Evolutionary conservation across 1,284 basidiomycete species (phyloP).

Genomic region (Entoloma clypeatum): DNA sequence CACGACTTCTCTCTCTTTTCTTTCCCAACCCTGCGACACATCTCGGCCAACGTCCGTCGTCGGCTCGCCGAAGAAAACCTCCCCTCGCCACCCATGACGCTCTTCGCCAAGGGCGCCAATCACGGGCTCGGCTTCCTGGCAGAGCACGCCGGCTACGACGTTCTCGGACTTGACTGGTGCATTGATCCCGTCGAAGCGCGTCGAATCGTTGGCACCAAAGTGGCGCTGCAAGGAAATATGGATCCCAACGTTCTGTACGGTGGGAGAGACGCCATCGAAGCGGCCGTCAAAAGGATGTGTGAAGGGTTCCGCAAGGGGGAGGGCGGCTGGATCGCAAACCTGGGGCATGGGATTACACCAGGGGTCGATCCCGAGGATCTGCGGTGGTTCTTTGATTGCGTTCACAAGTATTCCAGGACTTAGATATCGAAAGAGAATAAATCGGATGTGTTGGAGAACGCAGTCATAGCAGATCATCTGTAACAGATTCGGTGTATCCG

Average conservation of each 20-base stretch:
- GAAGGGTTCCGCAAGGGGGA: constrained; percentile 66
- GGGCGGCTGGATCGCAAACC: constrained; percentile 89
- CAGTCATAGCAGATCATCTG: too few relatives aligned
- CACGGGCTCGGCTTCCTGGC: constrained; percentile 56
- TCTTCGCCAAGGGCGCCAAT: constrained; percentile 94
- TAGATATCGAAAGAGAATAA: constrained; percentile 1
- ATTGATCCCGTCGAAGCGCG: constrained; percentile 73
- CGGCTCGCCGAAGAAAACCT: constrained; percentile 54
- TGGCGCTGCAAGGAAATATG: constrained; percentile 92
- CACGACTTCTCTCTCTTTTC: constrained; percentile 81
- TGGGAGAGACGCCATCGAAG: constrained; percentile 84
- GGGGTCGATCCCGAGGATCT: constrained; percentile 91
- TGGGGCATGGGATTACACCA: constrained; percentile 98
- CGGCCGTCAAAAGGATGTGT: constrained; percentile 82
- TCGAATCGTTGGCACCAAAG: constrained; percentile 52
- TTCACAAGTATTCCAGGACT: constrained; percentile 83
- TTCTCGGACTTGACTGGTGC: constrained; percentile 87
- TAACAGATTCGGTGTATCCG: too few relatives aligned
- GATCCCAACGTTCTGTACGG: constrained; percentile 90
- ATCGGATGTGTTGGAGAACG: not conserved
- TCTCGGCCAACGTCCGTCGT: constrained; percentile 59
- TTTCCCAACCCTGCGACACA: constrained; percentile 61
- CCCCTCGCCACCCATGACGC: constrained; percentile 72
- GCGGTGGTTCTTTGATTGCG: constrained; percentile 86
- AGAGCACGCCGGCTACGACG: constrained; percentile 71